Percentiles rank a stretch among this genome's conserved stretches.
phyloP scores from a whole-genome alignment of 2,329 filamentous ascomycete genomes.

The Colletotrichum coccodes region DNA sequence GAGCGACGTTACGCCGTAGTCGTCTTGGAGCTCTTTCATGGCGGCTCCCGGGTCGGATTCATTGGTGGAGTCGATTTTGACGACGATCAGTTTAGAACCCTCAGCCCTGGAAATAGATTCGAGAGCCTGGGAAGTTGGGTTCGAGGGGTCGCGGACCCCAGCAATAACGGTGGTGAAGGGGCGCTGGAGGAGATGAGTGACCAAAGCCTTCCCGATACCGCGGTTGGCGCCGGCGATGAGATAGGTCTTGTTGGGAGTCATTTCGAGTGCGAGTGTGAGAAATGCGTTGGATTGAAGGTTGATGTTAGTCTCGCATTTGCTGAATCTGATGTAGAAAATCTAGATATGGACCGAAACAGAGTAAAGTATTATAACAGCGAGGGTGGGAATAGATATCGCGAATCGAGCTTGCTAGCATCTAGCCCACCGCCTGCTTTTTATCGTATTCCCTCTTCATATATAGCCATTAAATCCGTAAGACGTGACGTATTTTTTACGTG shows the following conservation, averaged over 20 bases:
- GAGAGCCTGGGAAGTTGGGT: conserved; percentile 41
- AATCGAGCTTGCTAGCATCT: too few species aligned
- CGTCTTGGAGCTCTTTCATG: conserved; percentile 39
- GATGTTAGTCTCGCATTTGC: too few species aligned
- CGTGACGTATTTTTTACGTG: too few species aligned
- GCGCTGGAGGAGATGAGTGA: neutral
- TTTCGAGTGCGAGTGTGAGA: too few species aligned
- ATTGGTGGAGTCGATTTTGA: conserved; percentile 51
- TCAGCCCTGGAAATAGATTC: conserved; percentile 44
- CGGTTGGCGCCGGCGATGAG: conserved; percentile 45
- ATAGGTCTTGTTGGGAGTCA: conserved; percentile 42
- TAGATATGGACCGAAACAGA: too few species aligned
- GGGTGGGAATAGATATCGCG: too few species aligned
- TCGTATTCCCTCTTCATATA: too few species aligned
- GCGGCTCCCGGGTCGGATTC: conserved; percentile 44
- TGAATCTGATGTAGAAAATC: too few species aligned
- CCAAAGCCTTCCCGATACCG: conserved; percentile 8
- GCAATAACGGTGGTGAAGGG: conserved; percentile 48
- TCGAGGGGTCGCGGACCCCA: conserved; percentile 45
- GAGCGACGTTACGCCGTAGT: conserved; percentile 49
- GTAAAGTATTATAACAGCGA: too few species aligned
- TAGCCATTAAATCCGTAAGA: too few species aligned
- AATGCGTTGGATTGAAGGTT: too few species aligned
- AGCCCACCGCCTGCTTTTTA: too few species aligned
- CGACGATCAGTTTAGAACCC: conserved; percentile 48